A percentile compares a stretch with the other conserved stretches of the same genome.
phyloP scores from a whole-genome alignment of 2,329 filamentous ascomycete species.

The Metarhizium anisopliae region DNA sequence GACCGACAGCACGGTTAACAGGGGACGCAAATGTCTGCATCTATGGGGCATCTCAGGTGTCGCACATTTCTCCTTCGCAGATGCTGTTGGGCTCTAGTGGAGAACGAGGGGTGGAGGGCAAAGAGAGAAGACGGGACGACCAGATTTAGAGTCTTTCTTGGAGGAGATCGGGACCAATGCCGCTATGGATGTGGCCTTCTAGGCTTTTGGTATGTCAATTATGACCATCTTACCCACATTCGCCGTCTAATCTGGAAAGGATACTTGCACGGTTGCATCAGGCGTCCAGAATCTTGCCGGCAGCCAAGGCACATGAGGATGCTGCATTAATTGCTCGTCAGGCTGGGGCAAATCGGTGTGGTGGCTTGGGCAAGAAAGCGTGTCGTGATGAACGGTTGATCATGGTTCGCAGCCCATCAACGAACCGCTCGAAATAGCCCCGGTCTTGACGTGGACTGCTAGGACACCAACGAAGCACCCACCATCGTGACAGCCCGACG shows the following conservation, averaged over 20 bases:
- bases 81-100: background rate
- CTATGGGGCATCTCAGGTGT: background rate
- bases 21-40: background rate
- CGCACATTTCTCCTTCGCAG: background rate
- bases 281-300: background rate
- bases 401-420: slow-evolving; percentile 9
- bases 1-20: background rate
- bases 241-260: background rate
- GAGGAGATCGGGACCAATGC: background rate
- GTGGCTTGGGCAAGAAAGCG: slow-evolving; percentile 8
- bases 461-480: slow-evolving; percentile 4
- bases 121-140: background rate
- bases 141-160: background rate
- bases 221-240: background rate
- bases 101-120: background rate
- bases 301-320: background rate
- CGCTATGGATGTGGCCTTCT: background rate
- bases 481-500: background rate
- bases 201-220: background rate
- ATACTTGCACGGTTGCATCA: background rate
- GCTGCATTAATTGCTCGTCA: background rate
- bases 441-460: slow-evolving; percentile 7
- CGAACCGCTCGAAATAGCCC: slow-evolving; percentile 6
- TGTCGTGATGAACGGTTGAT: slow-evolving; percentile 10
- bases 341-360: background rate